A percentile compares a stretch with the other conserved stretches of the same genome.
Evolutionary conservation across 1,284 basidiomycete genomes (phyloP).

Genomic region (Ceratorhiza oryzae-sativae): DNA sequence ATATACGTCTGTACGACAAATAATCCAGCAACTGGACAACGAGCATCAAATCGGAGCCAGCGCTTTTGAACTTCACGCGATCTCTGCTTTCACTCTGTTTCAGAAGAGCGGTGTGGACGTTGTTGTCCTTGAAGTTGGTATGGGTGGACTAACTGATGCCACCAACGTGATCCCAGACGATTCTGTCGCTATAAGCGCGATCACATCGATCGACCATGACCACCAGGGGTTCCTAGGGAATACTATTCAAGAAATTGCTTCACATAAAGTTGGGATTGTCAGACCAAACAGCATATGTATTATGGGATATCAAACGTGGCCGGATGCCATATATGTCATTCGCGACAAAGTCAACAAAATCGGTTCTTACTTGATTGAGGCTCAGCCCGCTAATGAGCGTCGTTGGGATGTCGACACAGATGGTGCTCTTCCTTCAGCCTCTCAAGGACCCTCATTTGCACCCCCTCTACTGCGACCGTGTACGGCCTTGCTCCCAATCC

Average conservation of each 20-base stretch:
- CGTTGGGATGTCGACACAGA: conserved; percentile 49
- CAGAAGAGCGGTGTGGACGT: conserved; percentile 75
- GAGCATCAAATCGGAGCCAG: conserved; percentile 61
- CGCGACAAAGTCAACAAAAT: conserved; percentile 52
- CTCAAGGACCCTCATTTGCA: conserved; percentile 52
- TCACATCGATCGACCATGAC: conserved; percentile 90
- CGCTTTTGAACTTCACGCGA: conserved; percentile 85
- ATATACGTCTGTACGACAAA: conserved; percentile 61
- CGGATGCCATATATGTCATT: conserved; percentile 59
- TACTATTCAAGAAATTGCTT: conserved; percentile 76
- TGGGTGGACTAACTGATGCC: conserved; percentile 92
- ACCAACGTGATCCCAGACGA: conserved; percentile 86
- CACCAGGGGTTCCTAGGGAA: conserved; percentile 90
- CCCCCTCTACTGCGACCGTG: conserved; percentile 56
- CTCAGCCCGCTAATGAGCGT: conserved; percentile 49
- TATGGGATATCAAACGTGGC: conserved; percentile 71
- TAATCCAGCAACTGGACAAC: conserved; percentile 63
- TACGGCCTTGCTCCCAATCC: conserved; percentile 50
- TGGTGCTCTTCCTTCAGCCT: conserved; percentile 48
- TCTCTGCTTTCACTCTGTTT: conserved; percentile 77
- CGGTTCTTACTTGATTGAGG: conserved; percentile 56
- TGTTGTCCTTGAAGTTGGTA: conserved; percentile 90
- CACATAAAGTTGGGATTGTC: conserved; percentile 86
- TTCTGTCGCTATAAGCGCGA: conserved; percentile 75
- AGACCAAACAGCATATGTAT: conserved; percentile 66